Conservation (phyloP, 257 asterid species). For the Linderniella brevidens region DNA sequence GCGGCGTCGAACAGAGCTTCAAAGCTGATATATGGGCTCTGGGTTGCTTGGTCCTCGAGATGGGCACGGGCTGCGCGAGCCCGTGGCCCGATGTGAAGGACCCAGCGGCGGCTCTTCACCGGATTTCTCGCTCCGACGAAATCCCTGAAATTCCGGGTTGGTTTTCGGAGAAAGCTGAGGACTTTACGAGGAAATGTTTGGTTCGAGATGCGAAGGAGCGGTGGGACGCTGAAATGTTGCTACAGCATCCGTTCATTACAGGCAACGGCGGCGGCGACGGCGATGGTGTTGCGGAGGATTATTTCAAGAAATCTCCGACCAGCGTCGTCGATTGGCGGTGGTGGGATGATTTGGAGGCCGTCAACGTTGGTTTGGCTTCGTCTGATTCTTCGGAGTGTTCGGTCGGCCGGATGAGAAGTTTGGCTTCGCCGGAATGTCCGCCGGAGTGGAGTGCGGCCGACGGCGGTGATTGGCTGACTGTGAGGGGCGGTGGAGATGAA, state of each 20-base stretch:
- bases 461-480: no score
- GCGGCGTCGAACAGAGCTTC: conserved; percentile 64
- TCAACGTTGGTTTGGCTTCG: no score
- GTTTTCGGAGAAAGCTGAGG: conserved; percentile 37
- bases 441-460: no score
- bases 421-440: no score
- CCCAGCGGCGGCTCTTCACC: conserved; percentile 52
- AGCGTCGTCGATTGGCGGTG: no score
- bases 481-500: no score
- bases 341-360: no score
- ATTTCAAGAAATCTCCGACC: no score
- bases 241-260: conserved; percentile 20
- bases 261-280: background rate
- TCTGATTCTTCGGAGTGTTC: no score
- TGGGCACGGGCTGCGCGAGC: conserved; percentile 52
- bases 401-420: no score
- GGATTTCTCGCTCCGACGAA: conserved; percentile 46
- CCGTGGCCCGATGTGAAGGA: conserved; percentile 73
- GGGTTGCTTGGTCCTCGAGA: conserved; percentile 63
- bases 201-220: conserved; percentile 29
- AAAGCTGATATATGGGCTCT: conserved; percentile 77
- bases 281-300: no score
- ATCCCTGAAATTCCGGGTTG: conserved; percentile 35
- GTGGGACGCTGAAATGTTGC: conserved; percentile 53
- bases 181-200: conserved; percentile 46